These are phyloP conservation scores for Botryotinia convoluta DNA, from an alignment of 2,329 filamentous ascomycete genomes.

Conservation along the genomic window DNA sequence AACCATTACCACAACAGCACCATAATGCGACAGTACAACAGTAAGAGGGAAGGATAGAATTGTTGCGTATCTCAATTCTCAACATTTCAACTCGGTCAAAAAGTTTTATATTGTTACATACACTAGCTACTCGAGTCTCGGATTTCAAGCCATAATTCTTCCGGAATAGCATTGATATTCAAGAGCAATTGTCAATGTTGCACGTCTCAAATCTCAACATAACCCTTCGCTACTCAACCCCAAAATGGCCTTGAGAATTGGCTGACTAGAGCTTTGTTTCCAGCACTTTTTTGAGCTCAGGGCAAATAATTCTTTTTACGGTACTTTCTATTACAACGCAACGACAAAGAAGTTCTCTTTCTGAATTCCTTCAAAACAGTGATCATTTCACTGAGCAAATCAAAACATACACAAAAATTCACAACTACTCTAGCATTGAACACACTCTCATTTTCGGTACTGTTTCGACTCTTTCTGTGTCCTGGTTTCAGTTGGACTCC, in stretches of 20 bases:
- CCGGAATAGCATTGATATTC: constrained; percentile 17
- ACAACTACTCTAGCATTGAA: background rate
- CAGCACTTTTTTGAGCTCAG: background rate
- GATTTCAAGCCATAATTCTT: constrained; percentile 17
- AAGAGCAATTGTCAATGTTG: constrained; percentile 18
- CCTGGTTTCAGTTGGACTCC: background rate
- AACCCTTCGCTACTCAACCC: background rate
- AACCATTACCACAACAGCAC: background rate
- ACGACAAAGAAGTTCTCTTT: background rate
- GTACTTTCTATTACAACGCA: background rate
- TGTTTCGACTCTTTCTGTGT: too few relatives aligned
- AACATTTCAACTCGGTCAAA: background rate
- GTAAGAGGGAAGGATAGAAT: too few relatives aligned
- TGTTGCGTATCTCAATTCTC: background rate
- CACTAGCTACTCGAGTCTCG: constrained; percentile 19
- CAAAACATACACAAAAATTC: background rate
- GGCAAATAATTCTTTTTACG: background rate
- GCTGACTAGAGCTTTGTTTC: background rate
- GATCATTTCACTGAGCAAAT: background rate
- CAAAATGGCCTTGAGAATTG: background rate
- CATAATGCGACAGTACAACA: background rate
- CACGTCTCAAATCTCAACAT: background rate
- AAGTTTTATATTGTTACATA: background rate
- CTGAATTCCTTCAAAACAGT: background rate
- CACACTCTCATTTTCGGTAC: too few relatives aligned